Base-by-base conservation (phyloP, 306 rosid species). In the Malus sylvestris region DNA sequence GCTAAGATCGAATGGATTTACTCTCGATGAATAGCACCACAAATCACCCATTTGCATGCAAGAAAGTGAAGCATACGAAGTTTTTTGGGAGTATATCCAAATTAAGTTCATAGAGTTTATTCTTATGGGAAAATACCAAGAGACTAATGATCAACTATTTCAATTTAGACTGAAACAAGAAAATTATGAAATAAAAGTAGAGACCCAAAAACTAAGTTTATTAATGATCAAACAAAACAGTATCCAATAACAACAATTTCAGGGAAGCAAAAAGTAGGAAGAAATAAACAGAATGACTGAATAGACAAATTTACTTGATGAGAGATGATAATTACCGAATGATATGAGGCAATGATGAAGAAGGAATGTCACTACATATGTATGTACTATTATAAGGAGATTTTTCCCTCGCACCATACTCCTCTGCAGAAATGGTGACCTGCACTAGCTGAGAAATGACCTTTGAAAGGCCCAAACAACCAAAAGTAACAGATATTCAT, bases 341-440 rank as follows among this genome's bases (percentile, higher is more conserved):
- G 69, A 88, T 69, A 74, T 76, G 83, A 71, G 92, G 85, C 33
- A 83, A 58, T 3, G 91, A 84, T 45, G 98, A 78, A 30, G 91
- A 80, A 23, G 91, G 81, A 60, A 57, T 60, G 61, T 85, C 91
- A 35, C 52, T 61, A 76, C 79, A 79, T 69, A 73, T 62, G 70
- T 72, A 80, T 44, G 86, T 55, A 67, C 72, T 73, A 71, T 80
- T 73, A 71, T 80, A 68, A 51, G 80, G 81, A 79, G 92, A 81
- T 84, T 68, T 89, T 68, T 86, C 87, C 87, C 76, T 88, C 45
- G 90, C 91, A 58, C 87, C 92, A 27, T 82, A 78, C 83, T 88
- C 89, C 85, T 92, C 88, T 18, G 96, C 92, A 79, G 82, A 82
- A 76, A 88, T 75, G 64, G 81, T 86, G 73, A 91, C 84, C 73